Percentiles rank a stretch among this genome's conserved stretches.
phyloP scores from a whole-genome alignment of 2,329 filamentous ascomycete species.

The Colletotrichum eleusines region DNA sequence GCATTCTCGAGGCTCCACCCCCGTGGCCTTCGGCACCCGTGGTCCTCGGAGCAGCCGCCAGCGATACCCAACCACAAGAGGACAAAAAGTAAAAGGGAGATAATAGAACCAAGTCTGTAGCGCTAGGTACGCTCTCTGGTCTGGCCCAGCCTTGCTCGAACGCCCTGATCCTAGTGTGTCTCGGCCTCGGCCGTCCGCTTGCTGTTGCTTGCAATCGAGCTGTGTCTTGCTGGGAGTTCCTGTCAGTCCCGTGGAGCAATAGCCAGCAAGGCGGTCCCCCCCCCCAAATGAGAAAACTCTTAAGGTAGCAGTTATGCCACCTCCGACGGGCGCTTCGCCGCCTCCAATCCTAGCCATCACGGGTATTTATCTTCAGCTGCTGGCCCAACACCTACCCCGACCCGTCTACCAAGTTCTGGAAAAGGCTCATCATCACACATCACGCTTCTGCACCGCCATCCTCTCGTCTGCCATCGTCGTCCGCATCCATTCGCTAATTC shows the following conservation, averaged over 20 bases:
- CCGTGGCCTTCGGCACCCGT: slow-evolving; percentile 9
- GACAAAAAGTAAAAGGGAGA: neutral
- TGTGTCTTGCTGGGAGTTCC: too few species aligned
- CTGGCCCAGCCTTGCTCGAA: neutral
- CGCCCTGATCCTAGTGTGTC: neutral
- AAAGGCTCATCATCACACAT: slow-evolving; percentile 21
- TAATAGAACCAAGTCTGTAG: neutral
- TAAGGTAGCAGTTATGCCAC: slow-evolving; percentile 32
- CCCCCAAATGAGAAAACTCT: slow-evolving; percentile 1
- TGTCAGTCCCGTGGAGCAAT: too few species aligned
- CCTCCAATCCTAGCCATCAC: slow-evolving; percentile 39
- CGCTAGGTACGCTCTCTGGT: neutral
- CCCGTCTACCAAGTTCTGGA: slow-evolving; percentile 28
- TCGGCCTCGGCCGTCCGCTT: neutral
- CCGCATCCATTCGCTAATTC: slow-evolving; percentile 28
- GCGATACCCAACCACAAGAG: neutral
- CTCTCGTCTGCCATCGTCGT: slow-evolving; percentile 27
- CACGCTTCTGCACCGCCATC: slow-evolving; percentile 3
- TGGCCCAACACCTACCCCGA: slow-evolving; percentile 34
- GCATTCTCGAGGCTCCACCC: neutral
- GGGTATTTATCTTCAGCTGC: slow-evolving; percentile 33
- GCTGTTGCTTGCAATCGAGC: neutral
- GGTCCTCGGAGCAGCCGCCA: neutral
- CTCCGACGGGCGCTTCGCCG: slow-evolving; percentile 17
- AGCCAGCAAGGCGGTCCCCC: neutral